Base-by-base conservation (phyloP, 352 stramenopile genomes). In the Thalassiosira hispida region DNA sequence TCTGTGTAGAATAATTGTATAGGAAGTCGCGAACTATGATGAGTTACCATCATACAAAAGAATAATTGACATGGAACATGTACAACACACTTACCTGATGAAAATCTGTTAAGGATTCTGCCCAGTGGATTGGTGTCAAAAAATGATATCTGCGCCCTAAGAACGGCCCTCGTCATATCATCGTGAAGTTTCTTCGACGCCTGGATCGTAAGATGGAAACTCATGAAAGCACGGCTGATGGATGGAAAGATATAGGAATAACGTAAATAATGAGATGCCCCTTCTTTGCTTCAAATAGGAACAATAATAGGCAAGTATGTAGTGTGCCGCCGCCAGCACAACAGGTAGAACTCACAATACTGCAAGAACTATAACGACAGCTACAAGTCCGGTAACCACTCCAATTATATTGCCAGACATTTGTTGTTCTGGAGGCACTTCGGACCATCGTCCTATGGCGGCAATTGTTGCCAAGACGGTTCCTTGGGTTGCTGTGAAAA, bases 111-210 rank as follows among this genome's bases (percentile, higher is more conserved):
- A 1, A 91, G 63, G 22, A 98, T 96, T 40, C 94, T 89, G 7
- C 94, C 95, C 18, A 95, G 85, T 1, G 95, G 96, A 64, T 96
- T 97, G 6, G 93, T 95, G 83, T 98, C 95, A 76, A 98, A 98
- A 83, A 98, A 98, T 23, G 90, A 74, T 81, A 98, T 96, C 44
- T 93, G 95, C 7, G 95, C 94, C 47, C 89, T 73, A 18, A 98
- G 74, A 18, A 98, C 92, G 29, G 94, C 87, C 11, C 82, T 82
- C 7, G 94, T 92, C 79, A 98, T 94, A 22, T 89, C 67, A 62
- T 97, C 84, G 76, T 98, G 97, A 3, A 98, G 83, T 47, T 80
- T 68, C 25, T 91, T 91, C 2, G 84, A 87, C 33, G 90, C 87
- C 25, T 87, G 77, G 46, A 93, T 78, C 2, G 60, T 81, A n/a